Percentiles rank a stretch among this genome's conserved stretches.
phyloP scores from a whole-genome alignment of 164 flowering plant genomes.

The Tetrastigma voinierianum region DNA sequence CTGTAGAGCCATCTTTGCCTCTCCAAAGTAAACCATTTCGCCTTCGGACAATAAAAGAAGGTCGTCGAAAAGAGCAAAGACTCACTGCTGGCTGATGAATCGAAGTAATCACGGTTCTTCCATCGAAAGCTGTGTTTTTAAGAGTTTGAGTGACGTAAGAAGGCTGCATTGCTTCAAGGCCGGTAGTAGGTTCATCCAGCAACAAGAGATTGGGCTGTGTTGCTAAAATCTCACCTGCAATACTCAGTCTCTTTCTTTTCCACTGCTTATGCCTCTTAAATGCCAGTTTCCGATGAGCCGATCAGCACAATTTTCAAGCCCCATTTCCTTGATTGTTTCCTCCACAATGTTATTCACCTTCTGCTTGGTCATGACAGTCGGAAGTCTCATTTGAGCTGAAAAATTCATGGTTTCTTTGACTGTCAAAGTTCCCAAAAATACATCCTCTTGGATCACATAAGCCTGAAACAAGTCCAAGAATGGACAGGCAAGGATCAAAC shows the following conservation, averaged over 20 bases:
- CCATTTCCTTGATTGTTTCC: slow-evolving; percentile 69
- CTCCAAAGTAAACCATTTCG: slow-evolving; percentile 58
- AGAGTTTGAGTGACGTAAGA: slow-evolving; percentile 19
- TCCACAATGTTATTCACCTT: slow-evolving; percentile 49
- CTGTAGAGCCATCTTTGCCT: slow-evolving; percentile 8
- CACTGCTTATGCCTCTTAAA: slow-evolving; percentile 47
- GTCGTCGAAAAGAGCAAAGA: slow-evolving; percentile 54
- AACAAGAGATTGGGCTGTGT: slow-evolving; percentile 41
- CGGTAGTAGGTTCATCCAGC: slow-evolving; percentile 77
- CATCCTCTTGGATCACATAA: slow-evolving; percentile 65
- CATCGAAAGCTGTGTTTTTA: slow-evolving; percentile 24
- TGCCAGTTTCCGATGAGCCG: slow-evolving; percentile 59
- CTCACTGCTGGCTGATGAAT: slow-evolving; percentile 83
- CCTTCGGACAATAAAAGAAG: slow-evolving; percentile 64
- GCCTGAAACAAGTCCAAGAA: slow-evolving; percentile 29
- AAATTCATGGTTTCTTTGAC: slow-evolving; percentile 59
- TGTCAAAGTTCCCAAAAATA: slow-evolving; percentile 45
- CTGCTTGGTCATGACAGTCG: slow-evolving; percentile 36
- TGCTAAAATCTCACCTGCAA: slow-evolving; percentile 52
- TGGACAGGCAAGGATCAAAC: too few species aligned
- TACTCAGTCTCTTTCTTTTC: slow-evolving; percentile 66
- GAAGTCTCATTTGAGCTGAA: slow-evolving; percentile 64
- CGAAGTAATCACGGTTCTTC: slow-evolving; percentile 55
- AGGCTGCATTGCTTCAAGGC: slow-evolving; percentile 71
- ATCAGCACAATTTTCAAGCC: slow-evolving; percentile 46